phyloP scores from a whole-genome alignment of 2,329 filamentous ascomycete genomes.

The Fusarium mexicanum region DNA sequence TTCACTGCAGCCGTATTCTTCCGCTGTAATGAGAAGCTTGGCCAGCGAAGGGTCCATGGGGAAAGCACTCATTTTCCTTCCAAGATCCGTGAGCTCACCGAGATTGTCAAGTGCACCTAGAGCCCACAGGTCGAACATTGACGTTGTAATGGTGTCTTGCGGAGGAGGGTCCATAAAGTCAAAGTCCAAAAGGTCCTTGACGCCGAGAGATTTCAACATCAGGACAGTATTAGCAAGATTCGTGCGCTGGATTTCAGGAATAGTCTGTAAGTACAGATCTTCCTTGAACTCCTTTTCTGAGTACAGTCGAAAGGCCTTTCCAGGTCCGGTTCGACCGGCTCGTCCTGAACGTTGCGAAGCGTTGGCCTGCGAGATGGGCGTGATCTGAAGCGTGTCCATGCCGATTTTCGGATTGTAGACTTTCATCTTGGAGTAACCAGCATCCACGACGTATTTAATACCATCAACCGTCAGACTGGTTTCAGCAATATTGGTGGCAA shows the following conservation, averaged over 20 bases:
- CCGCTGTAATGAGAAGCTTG: constrained; percentile 91
- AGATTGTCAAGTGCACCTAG: constrained; percentile 93
- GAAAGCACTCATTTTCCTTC: constrained; percentile 94
- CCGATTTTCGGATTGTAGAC: constrained; percentile 99
- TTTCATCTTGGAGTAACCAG: constrained; percentile 96
- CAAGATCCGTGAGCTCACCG: constrained; percentile 87
- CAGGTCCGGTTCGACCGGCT: constrained; percentile 92
- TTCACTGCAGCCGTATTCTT: constrained; percentile 91
- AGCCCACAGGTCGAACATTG: constrained; percentile 97
- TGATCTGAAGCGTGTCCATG: constrained; percentile 98
- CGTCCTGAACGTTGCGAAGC: constrained; percentile 92
- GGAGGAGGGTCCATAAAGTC: constrained; percentile 99
- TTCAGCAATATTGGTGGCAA: constrained; percentile 98
- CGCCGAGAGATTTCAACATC: constrained; percentile 91
- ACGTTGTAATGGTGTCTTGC: constrained; percentile 97
- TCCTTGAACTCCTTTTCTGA: constrained; percentile 96
- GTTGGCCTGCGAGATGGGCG: constrained; percentile 96
- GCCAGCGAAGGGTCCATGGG: constrained; percentile 97
- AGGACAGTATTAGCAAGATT: constrained; percentile 96
- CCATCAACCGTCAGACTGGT: constrained; percentile 98
- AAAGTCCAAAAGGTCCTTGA: constrained; percentile 94
- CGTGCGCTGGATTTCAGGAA: constrained; percentile 96
- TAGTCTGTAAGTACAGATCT: constrained; percentile 95
- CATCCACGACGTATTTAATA: constrained; percentile 98
- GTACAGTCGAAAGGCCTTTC: constrained; percentile 93